phyloP scores from a whole-genome alignment of 1,139 yeast species.

The Yamadazyma triangularis region DNA sequence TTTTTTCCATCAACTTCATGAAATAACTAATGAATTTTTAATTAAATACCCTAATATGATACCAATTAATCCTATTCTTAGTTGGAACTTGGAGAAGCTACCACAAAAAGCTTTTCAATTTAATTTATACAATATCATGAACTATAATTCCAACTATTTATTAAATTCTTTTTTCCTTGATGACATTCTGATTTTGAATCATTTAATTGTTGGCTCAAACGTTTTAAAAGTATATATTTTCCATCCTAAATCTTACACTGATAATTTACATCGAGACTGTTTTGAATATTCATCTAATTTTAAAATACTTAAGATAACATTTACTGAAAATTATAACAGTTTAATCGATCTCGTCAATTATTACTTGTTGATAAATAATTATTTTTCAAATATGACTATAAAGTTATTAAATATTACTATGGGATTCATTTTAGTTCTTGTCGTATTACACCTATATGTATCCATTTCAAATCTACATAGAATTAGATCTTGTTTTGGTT shows the following conservation, averaged over 20 bases:
- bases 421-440: constrained; percentile 1
- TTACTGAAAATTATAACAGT: background rate
- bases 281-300: background rate
- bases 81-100: constrained; percentile 6
- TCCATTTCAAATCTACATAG: constrained; percentile 51
- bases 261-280: background rate
- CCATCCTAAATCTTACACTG: constrained; percentile 9
- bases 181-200: constrained; percentile 44
- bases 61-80: constrained; percentile 7
- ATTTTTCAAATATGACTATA: background rate
- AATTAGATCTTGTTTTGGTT: constrained; percentile 56
- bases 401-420: too few relatives aligned
- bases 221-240: constrained; percentile 32
- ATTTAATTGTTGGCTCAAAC: constrained; percentile 44
- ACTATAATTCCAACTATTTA: constrained; percentile 19
- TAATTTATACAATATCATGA: constrained; percentile 10
- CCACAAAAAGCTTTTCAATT: constrained; percentile 3
- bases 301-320: background rate
- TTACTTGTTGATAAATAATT: constrained; percentile 16
- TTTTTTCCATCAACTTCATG: background rate
- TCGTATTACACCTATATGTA: constrained; percentile 26
- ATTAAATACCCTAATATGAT: constrained; percentile 1
- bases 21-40: background rate
- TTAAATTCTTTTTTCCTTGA: constrained; percentile 30
- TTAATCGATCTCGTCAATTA: constrained; percentile 19